Evolutionary conservation across 176 grass and related monocot species (phyloP).

Genomic region (Triticum aestivum): IWGSC_CS_RefSeq_v2.1 NC_057804.1:62698303-62698802

Average conservation of each 20-base stretch:
- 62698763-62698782: slow-evolving; percentile 38
- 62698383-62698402: slow-evolving; percentile 71
- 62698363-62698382: slow-evolving; percentile 84
- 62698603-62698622: slow-evolving; percentile 95
- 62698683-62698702: slow-evolving; percentile 83
- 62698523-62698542: slow-evolving; percentile 59
- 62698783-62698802: not conserved
- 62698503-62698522: slow-evolving; percentile 73
- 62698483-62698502: slow-evolving; percentile 75
- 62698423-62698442: slow-evolving; percentile 93
- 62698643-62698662: slow-evolving; percentile 85
- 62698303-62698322: slow-evolving; percentile 88
- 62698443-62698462: slow-evolving; percentile 85
- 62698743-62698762: slow-evolving; percentile 84
- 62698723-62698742: slow-evolving; percentile 61
- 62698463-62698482: slow-evolving; percentile 96
- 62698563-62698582: slow-evolving; percentile 78
- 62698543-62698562: slow-evolving; percentile 83
- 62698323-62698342: slow-evolving; percentile 92
- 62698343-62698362: slow-evolving; percentile 72
- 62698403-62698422: slow-evolving; percentile 79
- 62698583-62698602: slow-evolving; percentile 87
- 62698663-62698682: slow-evolving; percentile 71
- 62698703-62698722: slow-evolving; percentile 96
- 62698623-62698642: slow-evolving; percentile 79